Evolutionary conservation across 2,329 filamentous ascomycete species (phyloP).

Genomic region (Colletotrichum tamarilloi): DNA sequence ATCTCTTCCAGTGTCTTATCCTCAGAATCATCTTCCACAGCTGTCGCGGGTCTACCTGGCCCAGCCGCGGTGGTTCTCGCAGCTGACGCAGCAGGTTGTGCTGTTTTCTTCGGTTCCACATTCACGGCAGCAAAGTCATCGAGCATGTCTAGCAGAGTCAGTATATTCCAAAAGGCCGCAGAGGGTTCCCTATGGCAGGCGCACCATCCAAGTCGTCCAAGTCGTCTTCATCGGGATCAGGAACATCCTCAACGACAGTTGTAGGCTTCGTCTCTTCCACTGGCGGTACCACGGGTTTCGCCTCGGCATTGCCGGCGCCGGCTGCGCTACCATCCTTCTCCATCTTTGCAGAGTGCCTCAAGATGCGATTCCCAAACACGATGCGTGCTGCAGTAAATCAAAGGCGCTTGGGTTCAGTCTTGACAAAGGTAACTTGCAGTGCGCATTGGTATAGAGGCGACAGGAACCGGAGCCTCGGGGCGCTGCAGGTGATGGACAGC

Average conservation of each 20-base stretch:
- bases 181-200: conserved; percentile 30
- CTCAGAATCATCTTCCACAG: conserved; percentile 39
- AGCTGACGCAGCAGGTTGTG: not conserved
- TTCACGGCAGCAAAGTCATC: conserved; percentile 85
- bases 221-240: conserved; percentile 93
- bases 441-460: not conserved
- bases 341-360: not conserved
- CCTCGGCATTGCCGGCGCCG: conserved; percentile 27
- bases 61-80: conserved; percentile 35
- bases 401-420: not conserved
- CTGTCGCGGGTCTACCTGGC: conserved; percentile 39
- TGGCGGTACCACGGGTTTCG: conserved; percentile 34
- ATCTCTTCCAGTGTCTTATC: conserved; percentile 50
- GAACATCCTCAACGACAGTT: conserved; percentile 65
- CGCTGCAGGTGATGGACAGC: conserved; percentile 14
- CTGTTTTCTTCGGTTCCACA: conserved; percentile 58
- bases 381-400: not conserved
- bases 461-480: not conserved
- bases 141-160: conserved; percentile 77
- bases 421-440: conserved; percentile 3
- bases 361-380: not conserved
- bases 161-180: not conserved
- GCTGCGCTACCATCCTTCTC: conserved; percentile 29
- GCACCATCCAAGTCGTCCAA: conserved; percentile 90
- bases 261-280: conserved; percentile 40